Evolutionary conservation across 208 protist genomes (phyloP).

Genomic region (Angomonas ambiguus): DNA sequence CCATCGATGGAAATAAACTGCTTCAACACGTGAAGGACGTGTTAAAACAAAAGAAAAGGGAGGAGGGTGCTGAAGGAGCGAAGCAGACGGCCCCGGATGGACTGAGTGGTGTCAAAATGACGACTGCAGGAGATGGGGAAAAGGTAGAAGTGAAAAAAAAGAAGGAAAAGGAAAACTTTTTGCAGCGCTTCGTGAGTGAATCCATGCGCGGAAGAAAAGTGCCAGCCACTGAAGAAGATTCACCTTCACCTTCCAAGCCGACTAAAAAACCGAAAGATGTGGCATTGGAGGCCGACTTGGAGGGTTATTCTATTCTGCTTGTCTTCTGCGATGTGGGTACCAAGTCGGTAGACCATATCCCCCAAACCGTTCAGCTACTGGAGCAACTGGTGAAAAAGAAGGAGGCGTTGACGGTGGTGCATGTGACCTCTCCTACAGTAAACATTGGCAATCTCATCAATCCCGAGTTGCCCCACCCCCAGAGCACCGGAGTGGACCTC

Average conservation of each 20-base stretch:
- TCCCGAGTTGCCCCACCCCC: not conserved
- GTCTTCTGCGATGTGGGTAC: not conserved
- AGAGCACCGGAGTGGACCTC: not conserved
- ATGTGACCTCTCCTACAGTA: constrained; percentile 1
- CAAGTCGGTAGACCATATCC: not conserved
- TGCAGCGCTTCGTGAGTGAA: too few species aligned
- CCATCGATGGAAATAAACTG: not conserved
- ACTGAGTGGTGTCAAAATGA: not conserved
- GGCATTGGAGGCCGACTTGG: not conserved
- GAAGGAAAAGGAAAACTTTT: too few species aligned
- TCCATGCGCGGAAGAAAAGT: too few species aligned
- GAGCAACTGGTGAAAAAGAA: not conserved
- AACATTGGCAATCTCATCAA: not conserved
- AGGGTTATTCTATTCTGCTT: not conserved
- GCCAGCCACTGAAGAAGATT: too few species aligned
- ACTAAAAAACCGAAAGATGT: not conserved
- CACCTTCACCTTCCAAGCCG: too few species aligned
- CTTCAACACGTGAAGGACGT: not conserved
- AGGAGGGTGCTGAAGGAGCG: too few species aligned
- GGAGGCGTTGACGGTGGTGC: not conserved
- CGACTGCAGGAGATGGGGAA: not conserved
- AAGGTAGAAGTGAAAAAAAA: too few species aligned
- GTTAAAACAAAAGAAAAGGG: too few species aligned
- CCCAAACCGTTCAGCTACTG: not conserved
- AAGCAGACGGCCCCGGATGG: too few species aligned